Evolutionary conservation across 495 filamentous ascomycete genomes (phyloP).

Genomic region (Penicillium maclennaniae): DNA sequence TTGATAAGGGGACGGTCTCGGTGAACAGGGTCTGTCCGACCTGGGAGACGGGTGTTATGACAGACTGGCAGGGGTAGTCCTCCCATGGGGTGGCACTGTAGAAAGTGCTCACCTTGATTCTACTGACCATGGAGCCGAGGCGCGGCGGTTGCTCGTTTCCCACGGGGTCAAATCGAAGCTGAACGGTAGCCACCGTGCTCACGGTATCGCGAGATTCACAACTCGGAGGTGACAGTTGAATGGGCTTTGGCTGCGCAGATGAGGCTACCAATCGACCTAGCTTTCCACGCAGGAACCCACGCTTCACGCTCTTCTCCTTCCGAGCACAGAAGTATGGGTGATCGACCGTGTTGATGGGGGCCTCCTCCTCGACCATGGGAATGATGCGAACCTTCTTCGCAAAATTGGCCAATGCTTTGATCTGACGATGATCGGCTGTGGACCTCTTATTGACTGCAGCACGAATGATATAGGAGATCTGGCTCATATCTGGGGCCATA

Average conservation of each 20-base stretch:
- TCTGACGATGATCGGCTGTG: neutral
- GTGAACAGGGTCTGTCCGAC: conserved; percentile 61
- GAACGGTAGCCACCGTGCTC: conserved; percentile 62
- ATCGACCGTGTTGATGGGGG: conserved; percentile 64
- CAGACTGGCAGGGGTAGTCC: conserved; percentile 33
- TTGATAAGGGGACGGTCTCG: conserved; percentile 58
- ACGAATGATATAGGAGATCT: conserved; percentile 69
- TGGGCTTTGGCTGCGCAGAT: conserved; percentile 67
- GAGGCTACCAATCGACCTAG: conserved; percentile 68
- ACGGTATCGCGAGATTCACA: conserved; percentile 31
- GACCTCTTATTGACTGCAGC: conserved; percentile 46
- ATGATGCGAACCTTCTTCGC: conserved; percentile 68
- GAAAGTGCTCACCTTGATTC: conserved; percentile 72
- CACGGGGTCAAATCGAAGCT: conserved; percentile 71
- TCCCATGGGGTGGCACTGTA: conserved; percentile 62
- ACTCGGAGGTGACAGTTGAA: conserved; percentile 54
- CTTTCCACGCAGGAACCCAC: conserved; percentile 73
- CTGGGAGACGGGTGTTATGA: conserved; percentile 33
- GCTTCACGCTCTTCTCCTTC: conserved; percentile 72
- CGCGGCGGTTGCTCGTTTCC: conserved; percentile 60
- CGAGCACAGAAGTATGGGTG: conserved; percentile 61
- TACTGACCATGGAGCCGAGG: conserved; percentile 62
- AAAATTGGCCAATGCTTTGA: conserved; percentile 46
- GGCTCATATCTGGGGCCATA: conserved; percentile 75
- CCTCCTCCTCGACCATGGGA: conserved; percentile 69